Conservation (phyloP, 2,329 filamentous ascomycete genomes). For the Corinectria fuckeliana region DNA sequence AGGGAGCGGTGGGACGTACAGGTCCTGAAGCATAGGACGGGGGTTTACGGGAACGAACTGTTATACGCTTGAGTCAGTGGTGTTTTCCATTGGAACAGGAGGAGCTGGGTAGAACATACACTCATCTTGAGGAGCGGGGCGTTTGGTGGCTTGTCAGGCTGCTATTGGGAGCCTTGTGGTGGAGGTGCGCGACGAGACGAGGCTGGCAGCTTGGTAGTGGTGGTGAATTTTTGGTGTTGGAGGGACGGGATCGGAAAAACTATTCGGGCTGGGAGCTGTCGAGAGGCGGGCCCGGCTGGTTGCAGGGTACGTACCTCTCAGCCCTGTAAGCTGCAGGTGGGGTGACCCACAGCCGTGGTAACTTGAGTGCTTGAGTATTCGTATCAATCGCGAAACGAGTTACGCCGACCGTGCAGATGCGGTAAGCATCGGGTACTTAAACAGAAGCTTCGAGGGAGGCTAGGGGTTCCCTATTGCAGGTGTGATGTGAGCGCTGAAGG, state of each 20-base stretch:
- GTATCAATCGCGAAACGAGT: neutral
- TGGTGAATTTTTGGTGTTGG: neutral
- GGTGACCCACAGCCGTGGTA: neutral
- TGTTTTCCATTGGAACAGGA: neutral
- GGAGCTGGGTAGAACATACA: neutral
- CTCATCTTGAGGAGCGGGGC: neutral
- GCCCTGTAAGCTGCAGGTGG: neutral
- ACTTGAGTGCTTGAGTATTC: no score
- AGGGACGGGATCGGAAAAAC: neutral
- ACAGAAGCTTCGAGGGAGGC: neutral
- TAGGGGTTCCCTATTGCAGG: neutral
- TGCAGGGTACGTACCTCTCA: neutral
- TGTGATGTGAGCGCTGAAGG: neutral
- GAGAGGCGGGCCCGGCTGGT: no score
- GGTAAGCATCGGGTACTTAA: neutral
- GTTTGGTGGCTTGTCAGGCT: conserved; percentile 1
- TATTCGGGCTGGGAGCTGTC: neutral
- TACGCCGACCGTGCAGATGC: neutral
- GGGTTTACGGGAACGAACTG: conserved; percentile 91
- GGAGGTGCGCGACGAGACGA: neutral
- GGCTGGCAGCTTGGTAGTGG: conserved; percentile 1
- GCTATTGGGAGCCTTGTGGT: neutral
- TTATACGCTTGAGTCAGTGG: neutral
- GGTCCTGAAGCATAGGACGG: conserved; percentile 91
- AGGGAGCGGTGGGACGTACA: conserved; percentile 45